A percentile compares a stretch with the other conserved stretches of the same genome.
Evolutionary conservation across 306 rosid species (phyloP).

Genomic region (Cicer cuneatum): DNA sequence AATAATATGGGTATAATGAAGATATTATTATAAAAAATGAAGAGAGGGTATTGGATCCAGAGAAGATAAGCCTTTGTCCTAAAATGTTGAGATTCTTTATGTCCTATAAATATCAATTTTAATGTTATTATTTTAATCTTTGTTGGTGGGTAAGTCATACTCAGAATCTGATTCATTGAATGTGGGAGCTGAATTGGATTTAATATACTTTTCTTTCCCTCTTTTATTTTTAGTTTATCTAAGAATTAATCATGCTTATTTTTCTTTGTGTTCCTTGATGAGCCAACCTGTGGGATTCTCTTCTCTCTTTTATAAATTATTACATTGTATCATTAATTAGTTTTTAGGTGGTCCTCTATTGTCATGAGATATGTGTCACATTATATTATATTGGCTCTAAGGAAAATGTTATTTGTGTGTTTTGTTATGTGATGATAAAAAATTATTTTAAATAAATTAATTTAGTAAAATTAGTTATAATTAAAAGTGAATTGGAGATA

Average conservation of each 20-base stretch:
- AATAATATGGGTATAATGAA: slow-evolving; percentile 53
- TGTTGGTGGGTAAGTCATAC: slow-evolving; percentile 56
- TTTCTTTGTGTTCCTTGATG: slow-evolving; percentile 35
- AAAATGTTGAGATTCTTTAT: slow-evolving; percentile 54
- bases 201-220: slow-evolving; percentile 34
- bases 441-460: no score
- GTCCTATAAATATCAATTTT: slow-evolving; percentile 39
- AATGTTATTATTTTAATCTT: slow-evolving; percentile 40
- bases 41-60: slow-evolving; percentile 65
- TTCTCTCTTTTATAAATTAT: not conserved
- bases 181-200: slow-evolving; percentile 57
- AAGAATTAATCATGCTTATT: slow-evolving; percentile 37
- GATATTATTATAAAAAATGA: slow-evolving; percentile 60
- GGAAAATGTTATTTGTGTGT: no score
- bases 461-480: no score
- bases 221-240: slow-evolving; percentile 37
- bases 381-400: not conserved
- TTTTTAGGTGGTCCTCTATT: slow-evolving; percentile 24
- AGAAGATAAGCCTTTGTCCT: slow-evolving; percentile 62
- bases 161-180: slow-evolving; percentile 76
- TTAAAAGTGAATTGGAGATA: no score
- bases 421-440: no score
- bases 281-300: slow-evolving; percentile 49
- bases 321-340: not conserved
- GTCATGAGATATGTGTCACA: slow-evolving; percentile 19